Evolutionary conservation across 73 alveolate genomes (phyloP).

Genomic region (Durusdinium trenchii): DNA sequence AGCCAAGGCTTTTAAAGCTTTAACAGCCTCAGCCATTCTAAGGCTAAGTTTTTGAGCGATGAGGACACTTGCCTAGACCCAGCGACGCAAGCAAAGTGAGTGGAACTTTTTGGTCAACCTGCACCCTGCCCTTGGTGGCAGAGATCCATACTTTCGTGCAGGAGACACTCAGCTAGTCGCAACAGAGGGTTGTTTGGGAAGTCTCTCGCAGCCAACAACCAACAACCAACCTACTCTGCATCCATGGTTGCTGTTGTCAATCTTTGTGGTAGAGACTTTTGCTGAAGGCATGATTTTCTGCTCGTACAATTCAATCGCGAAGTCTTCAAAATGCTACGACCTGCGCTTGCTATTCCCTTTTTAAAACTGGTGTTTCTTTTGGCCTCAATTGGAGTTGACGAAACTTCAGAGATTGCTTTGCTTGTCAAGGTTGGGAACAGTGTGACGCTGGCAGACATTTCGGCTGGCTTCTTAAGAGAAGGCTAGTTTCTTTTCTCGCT

Average conservation of each 20-base stretch:
- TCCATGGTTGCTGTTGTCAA: neutral
- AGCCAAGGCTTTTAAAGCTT: too few relatives aligned
- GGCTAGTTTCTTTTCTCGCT: neutral
- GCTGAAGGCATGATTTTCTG: neutral
- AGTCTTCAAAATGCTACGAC: neutral
- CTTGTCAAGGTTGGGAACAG: slow-evolving; percentile 71
- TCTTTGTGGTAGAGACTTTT: neutral
- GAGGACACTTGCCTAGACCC: too few relatives aligned
- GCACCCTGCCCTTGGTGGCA: too few relatives aligned
- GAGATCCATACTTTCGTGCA: too few relatives aligned
- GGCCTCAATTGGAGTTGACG: neutral
- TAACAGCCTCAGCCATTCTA: too few relatives aligned
- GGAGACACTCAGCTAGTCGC: too few relatives aligned
- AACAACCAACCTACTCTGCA: too few relatives aligned
- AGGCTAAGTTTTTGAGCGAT: too few relatives aligned
- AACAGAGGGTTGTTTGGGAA: too few relatives aligned
- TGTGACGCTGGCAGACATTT: slow-evolving; percentile 78
- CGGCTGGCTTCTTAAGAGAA: neutral
- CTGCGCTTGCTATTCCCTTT: neutral
- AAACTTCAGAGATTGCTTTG: neutral
- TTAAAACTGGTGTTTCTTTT: neutral
- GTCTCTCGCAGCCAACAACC: too few relatives aligned
- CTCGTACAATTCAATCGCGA: neutral
- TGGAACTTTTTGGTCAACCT: too few relatives aligned
- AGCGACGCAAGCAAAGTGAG: too few relatives aligned